Evolutionary conservation across 2,329 filamentous ascomycete genomes (phyloP).

Genomic region (Emergomyces pasteurianus): DNA sequence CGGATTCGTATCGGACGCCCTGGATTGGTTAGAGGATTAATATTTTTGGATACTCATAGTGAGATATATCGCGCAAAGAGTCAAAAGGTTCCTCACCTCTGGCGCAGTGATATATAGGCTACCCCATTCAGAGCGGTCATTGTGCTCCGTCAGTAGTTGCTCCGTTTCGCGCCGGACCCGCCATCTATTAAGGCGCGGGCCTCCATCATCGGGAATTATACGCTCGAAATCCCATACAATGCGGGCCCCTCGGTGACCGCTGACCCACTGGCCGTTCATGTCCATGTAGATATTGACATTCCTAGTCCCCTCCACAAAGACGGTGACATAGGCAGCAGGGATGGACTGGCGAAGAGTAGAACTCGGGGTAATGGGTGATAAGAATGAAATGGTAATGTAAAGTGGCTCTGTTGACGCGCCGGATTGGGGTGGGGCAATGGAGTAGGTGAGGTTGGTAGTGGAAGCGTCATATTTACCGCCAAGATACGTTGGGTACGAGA

Average conservation of each 20-base stretch:
- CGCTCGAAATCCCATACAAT: conserved; percentile 58
- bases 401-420: conserved; percentile 16
- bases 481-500: conserved; percentile 47
- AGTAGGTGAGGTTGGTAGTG: conserved; percentile 57
- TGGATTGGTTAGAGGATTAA: conserved; percentile 9
- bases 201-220: conserved; percentile 27
- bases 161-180: conserved; percentile 37
- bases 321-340: conserved; percentile 67
- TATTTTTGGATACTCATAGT: background rate
- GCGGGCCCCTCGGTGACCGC: conserved; percentile 55
- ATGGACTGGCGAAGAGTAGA: conserved; percentile 70
- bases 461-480: conserved; percentile 57
- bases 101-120: conserved; percentile 66
- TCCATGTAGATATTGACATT: conserved; percentile 54
- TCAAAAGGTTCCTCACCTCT: conserved; percentile 26
- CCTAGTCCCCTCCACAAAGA: conserved; percentile 55
- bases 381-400: conserved; percentile 46
- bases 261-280: conserved; percentile 70
- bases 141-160: conserved; percentile 60
- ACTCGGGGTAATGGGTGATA: conserved; percentile 70
- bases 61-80: too few relatives aligned
- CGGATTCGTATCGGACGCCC: conserved; percentile 55
- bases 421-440: conserved; percentile 36
- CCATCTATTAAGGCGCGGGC: conserved; percentile 33
- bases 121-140: conserved; percentile 74